phyloP scores from a whole-genome alignment of 345 rosid genomes.

The Eucalyptus pauciflora region DNA sequence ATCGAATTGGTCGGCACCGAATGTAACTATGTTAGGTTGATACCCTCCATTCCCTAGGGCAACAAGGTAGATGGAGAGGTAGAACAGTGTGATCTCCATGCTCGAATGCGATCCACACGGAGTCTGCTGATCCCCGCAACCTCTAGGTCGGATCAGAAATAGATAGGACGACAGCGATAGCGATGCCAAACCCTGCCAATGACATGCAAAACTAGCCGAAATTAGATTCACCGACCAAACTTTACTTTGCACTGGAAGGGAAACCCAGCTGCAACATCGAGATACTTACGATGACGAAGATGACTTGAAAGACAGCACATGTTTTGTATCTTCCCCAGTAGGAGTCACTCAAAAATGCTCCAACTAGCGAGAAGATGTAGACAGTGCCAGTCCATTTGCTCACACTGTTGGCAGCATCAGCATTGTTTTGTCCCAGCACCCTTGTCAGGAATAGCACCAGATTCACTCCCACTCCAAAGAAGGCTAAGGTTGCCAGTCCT shows the following conservation, averaged over 20 bases:
- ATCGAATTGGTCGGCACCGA: slow-evolving; percentile 97
- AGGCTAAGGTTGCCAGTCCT: slow-evolving; percentile 92
- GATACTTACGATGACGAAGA: slow-evolving; percentile 78
- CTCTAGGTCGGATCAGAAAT: slow-evolving; percentile 72
- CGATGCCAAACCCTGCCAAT: slow-evolving; percentile 58
- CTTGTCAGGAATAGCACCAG: slow-evolving; percentile 93
- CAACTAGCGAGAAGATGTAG: slow-evolving; percentile 93
- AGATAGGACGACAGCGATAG: slow-evolving; percentile 67
- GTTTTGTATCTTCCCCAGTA: slow-evolving; percentile 99
- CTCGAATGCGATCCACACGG: slow-evolving; percentile 70
- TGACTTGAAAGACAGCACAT: slow-evolving; percentile 88
- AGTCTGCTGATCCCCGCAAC: slow-evolving; percentile 60
- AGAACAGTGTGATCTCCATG: slow-evolving; percentile 57
- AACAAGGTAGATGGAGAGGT: slow-evolving; percentile 77
- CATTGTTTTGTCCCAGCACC: slow-evolving; percentile 83
- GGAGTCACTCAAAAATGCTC: slow-evolving; percentile 95
- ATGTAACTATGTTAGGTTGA: slow-evolving; percentile 93
- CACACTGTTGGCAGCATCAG: slow-evolving; percentile 92
- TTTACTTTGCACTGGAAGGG: background rate
- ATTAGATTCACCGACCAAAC: background rate
- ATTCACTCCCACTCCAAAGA: slow-evolving; percentile 98
- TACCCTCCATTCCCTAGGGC: slow-evolving; percentile 97
- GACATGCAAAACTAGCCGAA: background rate
- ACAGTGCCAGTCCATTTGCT: slow-evolving; percentile 99
- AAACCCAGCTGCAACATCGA: background rate